phyloP scores from a whole-genome alignment of 1,139 yeast species.

The Citeromyces hawaiiensis region DNA sequence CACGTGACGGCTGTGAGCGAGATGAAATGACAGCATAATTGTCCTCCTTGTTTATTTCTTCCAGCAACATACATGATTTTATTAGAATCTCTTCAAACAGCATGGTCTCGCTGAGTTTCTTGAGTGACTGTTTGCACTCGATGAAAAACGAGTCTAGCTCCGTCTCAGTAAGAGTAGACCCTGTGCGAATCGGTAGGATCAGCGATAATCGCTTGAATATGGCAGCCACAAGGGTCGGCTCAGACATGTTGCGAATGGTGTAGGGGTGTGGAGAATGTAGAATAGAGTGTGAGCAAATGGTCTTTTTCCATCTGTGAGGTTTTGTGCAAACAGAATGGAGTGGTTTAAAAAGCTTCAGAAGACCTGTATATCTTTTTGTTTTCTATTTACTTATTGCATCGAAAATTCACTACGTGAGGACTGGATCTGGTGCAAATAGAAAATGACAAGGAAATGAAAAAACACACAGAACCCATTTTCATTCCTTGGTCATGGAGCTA shows the following conservation, averaged over 20 bases:
- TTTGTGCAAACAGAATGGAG: too few species aligned
- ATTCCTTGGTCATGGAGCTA: too few species aligned
- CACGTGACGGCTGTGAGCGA: constrained; percentile 8
- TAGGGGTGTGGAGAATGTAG: background rate
- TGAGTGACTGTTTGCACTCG: constrained; percentile 11
- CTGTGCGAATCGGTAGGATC: constrained; percentile 15
- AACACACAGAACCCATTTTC: too few species aligned
- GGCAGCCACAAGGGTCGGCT: constrained; percentile 11
- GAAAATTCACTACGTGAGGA: too few species aligned
- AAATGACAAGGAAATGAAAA: too few species aligned
- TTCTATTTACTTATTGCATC: too few species aligned
- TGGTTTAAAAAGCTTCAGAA: too few species aligned
- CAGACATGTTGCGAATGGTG: constrained; percentile 3
- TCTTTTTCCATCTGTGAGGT: too few species aligned
- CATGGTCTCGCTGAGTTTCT: constrained; percentile 10
- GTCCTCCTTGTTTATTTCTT: constrained; percentile 8
- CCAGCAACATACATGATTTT: constrained; percentile 8
- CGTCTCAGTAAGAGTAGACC: constrained; percentile 13
- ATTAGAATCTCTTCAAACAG: constrained; percentile 9
- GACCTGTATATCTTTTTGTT: too few species aligned
- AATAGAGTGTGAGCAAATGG: too few species aligned
- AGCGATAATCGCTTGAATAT: constrained; percentile 13
- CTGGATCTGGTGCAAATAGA: too few species aligned
- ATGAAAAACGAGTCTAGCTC: constrained; percentile 14
- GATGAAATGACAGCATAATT: constrained; percentile 5